Percentiles rank a stretch among this genome's conserved stretches.
Evolutionary conservation across 1,284 basidiomycete species (phyloP).

Genomic region (Vanrija sp.): DNA sequence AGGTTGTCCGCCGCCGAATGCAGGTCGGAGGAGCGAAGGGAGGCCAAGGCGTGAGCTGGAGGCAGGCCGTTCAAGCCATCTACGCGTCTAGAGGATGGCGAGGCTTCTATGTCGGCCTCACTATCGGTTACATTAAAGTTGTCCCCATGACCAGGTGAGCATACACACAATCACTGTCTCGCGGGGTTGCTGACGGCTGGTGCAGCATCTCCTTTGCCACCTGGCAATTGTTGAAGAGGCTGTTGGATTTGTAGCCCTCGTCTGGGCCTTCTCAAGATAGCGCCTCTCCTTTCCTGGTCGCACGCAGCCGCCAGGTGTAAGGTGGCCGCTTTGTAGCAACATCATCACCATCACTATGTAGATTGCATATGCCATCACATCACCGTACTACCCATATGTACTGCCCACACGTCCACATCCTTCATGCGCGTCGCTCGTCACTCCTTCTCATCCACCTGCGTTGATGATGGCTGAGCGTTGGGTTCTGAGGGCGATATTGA

Average conservation of each 20-base stretch:
- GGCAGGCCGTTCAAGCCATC: slow-evolving; percentile 68
- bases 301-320: no score
- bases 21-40: slow-evolving; percentile 85
- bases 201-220: slow-evolving; percentile 49
- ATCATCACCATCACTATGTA: no score
- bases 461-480: no score
- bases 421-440: no score
- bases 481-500: no score
- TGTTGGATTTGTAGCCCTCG: slow-evolving; percentile 41
- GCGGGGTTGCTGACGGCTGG: slow-evolving; percentile 3
- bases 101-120: slow-evolving; percentile 90
- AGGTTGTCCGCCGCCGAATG: slow-evolving; percentile 89
- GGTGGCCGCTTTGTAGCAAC: no score
- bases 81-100: slow-evolving; percentile 69
- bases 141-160: slow-evolving; percentile 78
- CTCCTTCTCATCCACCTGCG: no score
- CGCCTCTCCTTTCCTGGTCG: neutral
- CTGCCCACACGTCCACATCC: no score
- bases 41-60: slow-evolving; percentile 58
- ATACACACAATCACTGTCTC: neutral
- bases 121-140: slow-evolving; percentile 93
- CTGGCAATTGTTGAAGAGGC: slow-evolving; percentile 49
- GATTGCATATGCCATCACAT: no score
- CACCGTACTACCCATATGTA: no score
- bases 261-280: neutral